Evolutionary conservation across 1,139 yeast genomes (phyloP).

Genomic region (Kodamaea arcana): DNA sequence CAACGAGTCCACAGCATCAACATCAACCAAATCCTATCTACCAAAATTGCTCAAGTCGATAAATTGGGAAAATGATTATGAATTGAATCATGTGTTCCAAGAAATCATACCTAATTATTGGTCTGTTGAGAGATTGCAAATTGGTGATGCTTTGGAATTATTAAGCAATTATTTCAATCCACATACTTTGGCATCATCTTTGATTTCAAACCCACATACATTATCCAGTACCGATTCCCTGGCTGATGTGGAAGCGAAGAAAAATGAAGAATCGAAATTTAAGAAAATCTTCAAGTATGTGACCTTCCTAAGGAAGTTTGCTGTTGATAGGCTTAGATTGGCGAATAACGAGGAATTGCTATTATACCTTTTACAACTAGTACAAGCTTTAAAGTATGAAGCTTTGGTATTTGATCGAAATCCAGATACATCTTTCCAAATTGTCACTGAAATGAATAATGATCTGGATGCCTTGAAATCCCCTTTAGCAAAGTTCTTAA

Average conservation of each 20-base stretch:
- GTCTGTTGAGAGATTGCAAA: conserved; percentile 68
- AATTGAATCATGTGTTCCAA: conserved; percentile 72
- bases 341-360: conserved; percentile 81
- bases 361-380: conserved; percentile 80
- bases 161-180: conserved; percentile 68
- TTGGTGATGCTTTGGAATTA: conserved; percentile 89
- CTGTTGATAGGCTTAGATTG: conserved; percentile 74
- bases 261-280: conserved; percentile 29
- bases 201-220: conserved; percentile 7
- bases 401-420: conserved; percentile 21
- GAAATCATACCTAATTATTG: conserved; percentile 44
- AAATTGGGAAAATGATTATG: conserved; percentile 82
- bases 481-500: conserved; percentile 75
- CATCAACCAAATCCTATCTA: conserved; percentile 51
- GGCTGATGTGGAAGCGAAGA: conserved; percentile 3
- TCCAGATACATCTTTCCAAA: conserved; percentile 12
- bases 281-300: conserved; percentile 33
- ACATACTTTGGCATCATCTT: conserved; percentile 24
- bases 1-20: conserved; percentile 13
- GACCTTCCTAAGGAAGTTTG: conserved; percentile 64
- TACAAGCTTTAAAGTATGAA: conserved; percentile 86
- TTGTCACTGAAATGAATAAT: conserved; percentile 21
- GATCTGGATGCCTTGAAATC: conserved; percentile 33
- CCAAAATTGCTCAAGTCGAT: conserved; percentile 86
- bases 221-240: neutral